Evolutionary conservation across 495 filamentous ascomycete species (phyloP), one percentile per base, ranked within the genome.

Genomic region (Aspergillus incahuasiensis): DNA sequence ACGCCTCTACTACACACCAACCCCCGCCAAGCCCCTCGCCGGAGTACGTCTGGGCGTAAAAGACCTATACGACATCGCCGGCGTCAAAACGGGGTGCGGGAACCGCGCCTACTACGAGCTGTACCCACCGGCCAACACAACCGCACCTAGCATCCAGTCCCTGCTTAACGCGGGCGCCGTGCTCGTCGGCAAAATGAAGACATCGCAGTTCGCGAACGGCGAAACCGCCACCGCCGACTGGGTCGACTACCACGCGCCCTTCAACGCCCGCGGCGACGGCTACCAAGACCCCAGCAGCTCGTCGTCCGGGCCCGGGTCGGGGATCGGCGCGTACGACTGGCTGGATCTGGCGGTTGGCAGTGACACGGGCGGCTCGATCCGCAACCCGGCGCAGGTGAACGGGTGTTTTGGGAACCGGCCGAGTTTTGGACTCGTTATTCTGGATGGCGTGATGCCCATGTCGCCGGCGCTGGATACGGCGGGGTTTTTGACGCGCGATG

Each of bases 401-500:
- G 48, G 48, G 21, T 50, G 48, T 0, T 76, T 63, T 52, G 73
- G 66, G 1, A 68, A 63, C 25, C 59, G 71, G 7, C 58, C 69
- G 19, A 66, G 66, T 1, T 57, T 54, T 15, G 60, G 58, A 0
- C 53, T 60, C 12, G 58, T 65, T 12, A 46, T 41, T 15, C 57
- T 70, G 9, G 63, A 67, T 9, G 19, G 58, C 22, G 76, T 78
- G 28, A 71, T 79, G 71, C 75, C 77, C 11, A 61, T 79, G 0
- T 71, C 69, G 0, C 69, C 74, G 5, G 61, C 54, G 1, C 68
- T 81, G 0, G 79, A 81, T 55, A 80, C 79, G 0, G 69, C 76
- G 4, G 78, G 78, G 4, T 74, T 79, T 54, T 64, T 79, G 41
- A 64, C 75, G 1, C 72, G 80, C 0, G 72, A 81, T 61, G 73